Conservation (phyloP, 225 moss, liverwort and hornwort species). For the Bryoerythrophyllum caledonicum region DNA sequence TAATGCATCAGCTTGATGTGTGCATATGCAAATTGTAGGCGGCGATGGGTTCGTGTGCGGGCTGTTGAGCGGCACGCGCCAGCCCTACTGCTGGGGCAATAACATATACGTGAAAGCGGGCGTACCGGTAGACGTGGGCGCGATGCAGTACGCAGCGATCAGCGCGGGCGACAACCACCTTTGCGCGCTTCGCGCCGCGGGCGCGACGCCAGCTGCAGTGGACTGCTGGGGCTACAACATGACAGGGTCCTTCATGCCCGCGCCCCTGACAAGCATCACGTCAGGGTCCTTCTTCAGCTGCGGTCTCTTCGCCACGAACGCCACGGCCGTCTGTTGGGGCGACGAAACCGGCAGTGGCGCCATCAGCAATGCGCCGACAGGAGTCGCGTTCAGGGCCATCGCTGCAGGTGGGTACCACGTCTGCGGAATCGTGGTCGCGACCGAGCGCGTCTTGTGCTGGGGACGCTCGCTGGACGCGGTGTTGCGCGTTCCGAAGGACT, state of each 20-base stretch:
- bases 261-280: constrained; percentile 63
- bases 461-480: constrained; percentile 54
- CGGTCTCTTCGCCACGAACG: constrained; percentile 62
- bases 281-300: constrained; percentile 76
- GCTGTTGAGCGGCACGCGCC: constrained; percentile 45
- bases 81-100: constrained; percentile 82
- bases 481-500: constrained; percentile 42
- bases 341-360: constrained; percentile 68
- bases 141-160: constrained; percentile 49
- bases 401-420: constrained; percentile 72
- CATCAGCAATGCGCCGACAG: constrained; percentile 47
- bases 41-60: constrained; percentile 80
- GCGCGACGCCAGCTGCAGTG: constrained; percentile 37
- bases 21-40: constrained; percentile 31
- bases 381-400: constrained; percentile 52
- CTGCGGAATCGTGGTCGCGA: constrained; percentile 52
- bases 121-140: constrained; percentile 54
- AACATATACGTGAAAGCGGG: constrained; percentile 76
- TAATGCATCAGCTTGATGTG: too few relatives aligned
- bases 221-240: constrained; percentile 87
- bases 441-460: constrained; percentile 55
- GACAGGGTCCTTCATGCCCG: constrained; percentile 53
- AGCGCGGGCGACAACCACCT: constrained; percentile 77
- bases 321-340: constrained; percentile 70
- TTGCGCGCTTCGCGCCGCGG: constrained; percentile 52